Conservation (phyloP, 306 rosid genomes). For the Lathyrus oleraceus region DNA sequence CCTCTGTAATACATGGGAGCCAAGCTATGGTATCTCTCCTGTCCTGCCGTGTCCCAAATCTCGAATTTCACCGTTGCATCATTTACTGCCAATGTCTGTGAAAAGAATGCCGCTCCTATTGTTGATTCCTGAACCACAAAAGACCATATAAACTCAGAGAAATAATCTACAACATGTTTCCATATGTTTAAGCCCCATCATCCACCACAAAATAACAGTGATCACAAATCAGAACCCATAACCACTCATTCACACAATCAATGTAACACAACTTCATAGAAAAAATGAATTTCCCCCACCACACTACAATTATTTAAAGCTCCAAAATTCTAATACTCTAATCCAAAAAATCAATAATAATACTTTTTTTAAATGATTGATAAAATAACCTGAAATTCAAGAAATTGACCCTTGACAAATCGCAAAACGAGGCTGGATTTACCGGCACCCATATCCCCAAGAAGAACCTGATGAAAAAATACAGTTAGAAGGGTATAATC, state of each 20-base stretch:
- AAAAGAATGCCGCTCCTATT: slow-evolving; percentile 66
- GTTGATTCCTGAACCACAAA: slow-evolving; percentile 57
- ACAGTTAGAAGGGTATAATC: slow-evolving; percentile 22
- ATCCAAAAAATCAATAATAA: slow-evolving; percentile 10
- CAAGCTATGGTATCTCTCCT: slow-evolving; percentile 67
- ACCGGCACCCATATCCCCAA: slow-evolving; percentile 69
- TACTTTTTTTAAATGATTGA: not conserved
- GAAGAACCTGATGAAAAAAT: slow-evolving; percentile 52
- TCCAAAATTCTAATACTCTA: slow-evolving; percentile 25
- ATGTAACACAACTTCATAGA: not conserved
- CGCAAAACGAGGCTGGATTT: slow-evolving; percentile 69
- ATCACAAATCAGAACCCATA: slow-evolving; percentile 32
- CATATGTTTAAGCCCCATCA: not conserved
- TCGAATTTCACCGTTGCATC: slow-evolving; percentile 62
- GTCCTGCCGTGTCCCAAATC: slow-evolving; percentile 71
- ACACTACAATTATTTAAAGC: slow-evolving; percentile 8
- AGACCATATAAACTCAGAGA: slow-evolving; percentile 31
- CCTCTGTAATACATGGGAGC: slow-evolving; percentile 78
- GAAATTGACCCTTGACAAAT: slow-evolving; percentile 67
- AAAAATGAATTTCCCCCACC: not conserved
- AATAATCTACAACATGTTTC: slow-evolving; percentile 9
- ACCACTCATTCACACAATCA: not conserved
- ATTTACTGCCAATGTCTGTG: slow-evolving; percentile 63
- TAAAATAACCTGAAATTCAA: slow-evolving; percentile 53
- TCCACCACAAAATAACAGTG: slow-evolving; percentile 28